Percentiles rank a stretch among this genome's conserved stretches.
phyloP scores from a whole-genome alignment of 225 moss, liverwort and hornwort genomes.

The Thuidium tamariscinum region DNA sequence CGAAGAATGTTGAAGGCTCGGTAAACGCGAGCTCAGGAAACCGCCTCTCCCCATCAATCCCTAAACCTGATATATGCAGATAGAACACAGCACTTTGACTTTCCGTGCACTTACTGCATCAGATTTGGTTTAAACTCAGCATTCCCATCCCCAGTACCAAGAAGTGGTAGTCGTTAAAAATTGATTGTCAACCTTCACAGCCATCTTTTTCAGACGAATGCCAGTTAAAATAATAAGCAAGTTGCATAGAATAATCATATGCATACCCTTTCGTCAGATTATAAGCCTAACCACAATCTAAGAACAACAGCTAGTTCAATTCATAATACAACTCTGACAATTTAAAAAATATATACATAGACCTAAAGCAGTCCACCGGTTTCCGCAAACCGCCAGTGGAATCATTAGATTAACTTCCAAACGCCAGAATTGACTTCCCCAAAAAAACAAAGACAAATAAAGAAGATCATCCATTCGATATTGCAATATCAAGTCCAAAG shows the following conservation, averaged over 20 bases:
- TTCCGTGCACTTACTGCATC: background rate
- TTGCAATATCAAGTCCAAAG: background rate
- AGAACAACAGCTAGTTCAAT: background rate
- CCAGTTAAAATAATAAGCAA: background rate
- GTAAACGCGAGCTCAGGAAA: background rate
- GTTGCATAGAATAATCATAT: background rate
- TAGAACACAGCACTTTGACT: background rate
- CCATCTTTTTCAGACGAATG: background rate
- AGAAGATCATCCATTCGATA: background rate
- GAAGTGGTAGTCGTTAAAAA: background rate
- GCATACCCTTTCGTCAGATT: background rate
- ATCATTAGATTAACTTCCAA: background rate
- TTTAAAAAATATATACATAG: background rate
- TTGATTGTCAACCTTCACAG: background rate
- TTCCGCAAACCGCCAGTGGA: background rate
- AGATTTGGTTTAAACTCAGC: background rate
- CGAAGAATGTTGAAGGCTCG: background rate
- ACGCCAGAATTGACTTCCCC: background rate
- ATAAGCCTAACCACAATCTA: background rate
- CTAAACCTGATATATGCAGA: background rate
- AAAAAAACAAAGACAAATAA: background rate
- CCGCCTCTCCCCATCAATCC: conserved; percentile 2
- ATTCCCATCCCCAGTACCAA: background rate
- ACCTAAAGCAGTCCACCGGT: background rate
- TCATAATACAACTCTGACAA: background rate